These are phyloP conservation scores for Sugiyamaella pinicola DNA, from an alignment of 1,139 yeast genomes.

Conservation along the genomic window DNA sequence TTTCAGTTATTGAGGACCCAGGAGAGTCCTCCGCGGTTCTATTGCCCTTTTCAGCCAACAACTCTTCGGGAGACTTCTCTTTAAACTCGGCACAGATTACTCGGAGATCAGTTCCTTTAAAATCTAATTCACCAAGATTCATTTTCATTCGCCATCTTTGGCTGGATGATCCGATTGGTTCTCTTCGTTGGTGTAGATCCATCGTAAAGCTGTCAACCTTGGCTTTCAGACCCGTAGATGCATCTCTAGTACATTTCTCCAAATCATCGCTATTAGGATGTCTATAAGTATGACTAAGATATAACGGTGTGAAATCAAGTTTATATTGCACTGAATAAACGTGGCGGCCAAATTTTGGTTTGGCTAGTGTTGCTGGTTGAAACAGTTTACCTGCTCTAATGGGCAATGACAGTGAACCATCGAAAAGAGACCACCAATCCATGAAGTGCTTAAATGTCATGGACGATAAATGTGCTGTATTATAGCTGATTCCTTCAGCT, in stretches of 20 bases:
- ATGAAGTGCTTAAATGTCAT: constrained; percentile 66
- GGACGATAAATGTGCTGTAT: constrained; percentile 79
- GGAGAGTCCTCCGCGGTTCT: constrained; percentile 25
- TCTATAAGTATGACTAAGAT: constrained; percentile 68
- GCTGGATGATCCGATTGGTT: constrained; percentile 57
- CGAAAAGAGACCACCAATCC: constrained; percentile 81
- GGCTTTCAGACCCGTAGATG: constrained; percentile 80
- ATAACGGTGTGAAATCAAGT: constrained; percentile 71
- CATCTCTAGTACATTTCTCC: constrained; percentile 51
- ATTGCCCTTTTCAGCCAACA: constrained; percentile 44
- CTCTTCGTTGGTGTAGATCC: constrained; percentile 86
- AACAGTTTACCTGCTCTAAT: constrained; percentile 73
- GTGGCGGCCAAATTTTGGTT: constrained; percentile 73
- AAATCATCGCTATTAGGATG: constrained; percentile 53
- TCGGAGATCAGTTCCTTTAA: constrained; percentile 71
- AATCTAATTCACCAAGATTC: constrained; percentile 75
- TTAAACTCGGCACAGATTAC: constrained; percentile 67
- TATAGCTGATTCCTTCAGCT: constrained; percentile 47
- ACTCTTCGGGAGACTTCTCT: constrained; percentile 54
- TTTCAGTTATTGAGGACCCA: constrained; percentile 20
- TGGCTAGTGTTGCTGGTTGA: constrained; percentile 45
- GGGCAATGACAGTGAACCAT: constrained; percentile 72
- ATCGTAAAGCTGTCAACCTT: constrained; percentile 64
- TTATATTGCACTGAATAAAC: constrained; percentile 80
- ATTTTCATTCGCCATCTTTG: constrained; percentile 67